phyloP scores from a whole-genome alignment of 2,329 filamentous ascomycete genomes.

The Ophiostoma angusticollis region DNA sequence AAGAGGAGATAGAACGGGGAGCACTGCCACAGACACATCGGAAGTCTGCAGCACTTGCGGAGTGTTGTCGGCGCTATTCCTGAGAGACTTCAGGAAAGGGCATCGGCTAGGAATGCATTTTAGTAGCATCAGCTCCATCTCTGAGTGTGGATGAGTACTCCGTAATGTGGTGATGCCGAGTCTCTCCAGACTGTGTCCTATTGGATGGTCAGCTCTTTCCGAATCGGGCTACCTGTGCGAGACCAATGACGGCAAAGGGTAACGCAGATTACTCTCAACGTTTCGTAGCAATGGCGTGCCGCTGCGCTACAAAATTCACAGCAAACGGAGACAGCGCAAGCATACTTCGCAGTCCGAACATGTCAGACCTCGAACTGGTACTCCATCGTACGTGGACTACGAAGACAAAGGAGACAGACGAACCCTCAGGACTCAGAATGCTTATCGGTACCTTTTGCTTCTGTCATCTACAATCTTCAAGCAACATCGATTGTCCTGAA shows the following conservation, averaged over 20 bases:
- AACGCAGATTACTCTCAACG: constrained; percentile 39
- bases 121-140: neutral
- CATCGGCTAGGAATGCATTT: neutral
- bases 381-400: no score
- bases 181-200: neutral
- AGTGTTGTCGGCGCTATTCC: neutral
- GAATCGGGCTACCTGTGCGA: constrained; percentile 15
- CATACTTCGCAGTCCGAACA: no score
- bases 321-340: no score
- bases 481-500: no score
- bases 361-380: no score
- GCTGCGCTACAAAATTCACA: no score
- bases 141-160: no score
- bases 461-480: no score
- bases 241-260: constrained; percentile 10
- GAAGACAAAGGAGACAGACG: no score
- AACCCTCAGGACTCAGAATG: no score
- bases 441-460: no score
- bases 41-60: neutral
- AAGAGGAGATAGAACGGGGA: neutral
- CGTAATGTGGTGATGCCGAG: constrained; percentile 1
- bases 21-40: constrained; percentile 7
- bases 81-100: no score
- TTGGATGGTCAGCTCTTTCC: constrained; percentile 10
- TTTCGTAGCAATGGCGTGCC: constrained; percentile 42